Evolutionary conservation across 495 filamentous ascomycete species (phyloP).

Genomic region (Thermothielavioides terrestris): DNA sequence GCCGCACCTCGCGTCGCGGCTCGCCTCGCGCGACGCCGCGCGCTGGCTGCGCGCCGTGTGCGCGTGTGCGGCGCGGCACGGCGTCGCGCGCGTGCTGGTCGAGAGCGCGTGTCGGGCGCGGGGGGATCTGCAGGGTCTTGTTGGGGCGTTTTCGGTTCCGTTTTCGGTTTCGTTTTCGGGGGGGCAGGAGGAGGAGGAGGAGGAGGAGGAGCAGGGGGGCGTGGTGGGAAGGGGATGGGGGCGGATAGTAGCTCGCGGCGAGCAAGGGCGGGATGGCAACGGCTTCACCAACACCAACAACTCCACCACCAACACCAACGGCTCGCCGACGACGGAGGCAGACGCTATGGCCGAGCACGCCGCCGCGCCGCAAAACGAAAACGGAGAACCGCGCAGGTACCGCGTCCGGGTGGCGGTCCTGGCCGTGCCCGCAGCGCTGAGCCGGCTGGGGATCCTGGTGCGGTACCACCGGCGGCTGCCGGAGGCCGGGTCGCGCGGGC

Average conservation of each 20-base stretch:
- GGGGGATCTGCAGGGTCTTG: slow-evolving; percentile 24
- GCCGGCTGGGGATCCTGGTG: slow-evolving; percentile 26
- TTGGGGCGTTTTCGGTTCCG: slow-evolving; percentile 12
- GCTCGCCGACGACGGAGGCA: no score
- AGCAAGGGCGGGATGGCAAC: no score
- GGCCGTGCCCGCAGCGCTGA: slow-evolving; percentile 26
- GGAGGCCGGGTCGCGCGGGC: slow-evolving; percentile 15
- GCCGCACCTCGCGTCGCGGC: slow-evolving; percentile 21
- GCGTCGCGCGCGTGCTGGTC: slow-evolving; percentile 21
- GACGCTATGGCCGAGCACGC: no score
- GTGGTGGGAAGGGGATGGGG: no score
- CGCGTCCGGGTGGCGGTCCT: slow-evolving; percentile 24
- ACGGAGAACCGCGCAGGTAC: slow-evolving; percentile 11
- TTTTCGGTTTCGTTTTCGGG: no score
- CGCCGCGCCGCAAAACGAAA: background rate
- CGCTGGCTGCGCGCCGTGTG: slow-evolving; percentile 29
- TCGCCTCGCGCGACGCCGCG: slow-evolving; percentile 24
- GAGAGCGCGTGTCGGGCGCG: slow-evolving; percentile 30
- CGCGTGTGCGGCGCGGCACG: slow-evolving; percentile 7
- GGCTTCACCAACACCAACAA: no score
- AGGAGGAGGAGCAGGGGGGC: no score
- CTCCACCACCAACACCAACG: no score
- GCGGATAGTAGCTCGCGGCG: no score
- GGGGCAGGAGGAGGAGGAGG: no score
- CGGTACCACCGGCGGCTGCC: slow-evolving; percentile 20